Conservation (phyloP, 768 basidiomycete genomes). For the Coprinellus aureogranulatus region DNA sequence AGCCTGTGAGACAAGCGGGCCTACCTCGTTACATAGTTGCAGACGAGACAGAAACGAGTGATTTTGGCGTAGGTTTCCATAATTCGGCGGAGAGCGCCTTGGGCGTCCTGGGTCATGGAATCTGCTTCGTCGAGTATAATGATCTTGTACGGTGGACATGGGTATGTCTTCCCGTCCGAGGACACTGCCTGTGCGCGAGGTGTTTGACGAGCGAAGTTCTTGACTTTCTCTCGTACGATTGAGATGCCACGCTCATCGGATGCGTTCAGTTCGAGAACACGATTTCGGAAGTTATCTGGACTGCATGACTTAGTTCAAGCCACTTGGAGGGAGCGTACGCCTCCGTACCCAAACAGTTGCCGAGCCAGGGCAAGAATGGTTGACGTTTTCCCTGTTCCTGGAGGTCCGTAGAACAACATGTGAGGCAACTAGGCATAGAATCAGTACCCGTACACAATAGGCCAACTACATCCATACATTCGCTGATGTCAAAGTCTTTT, state of each 20-base stretch:
- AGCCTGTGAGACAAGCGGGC: not conserved
- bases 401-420: slow-evolving; percentile 99
- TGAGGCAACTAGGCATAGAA: slow-evolving; percentile 75
- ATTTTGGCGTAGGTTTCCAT: slow-evolving; percentile 99
- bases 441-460: not conserved
- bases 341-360: slow-evolving; percentile 86
- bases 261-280: slow-evolving; percentile 96
- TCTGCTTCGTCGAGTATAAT: slow-evolving; percentile 99
- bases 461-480: slow-evolving; percentile 59
- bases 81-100: slow-evolving; percentile 93
- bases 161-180: slow-evolving; percentile 83
- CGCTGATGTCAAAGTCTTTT: slow-evolving; percentile 85
- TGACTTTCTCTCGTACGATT: slow-evolving; percentile 98
- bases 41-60: slow-evolving; percentile 96
- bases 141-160: slow-evolving; percentile 97
- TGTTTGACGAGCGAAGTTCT: slow-evolving; percentile 92
- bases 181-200: slow-evolving; percentile 72
- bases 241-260: slow-evolving; percentile 97
- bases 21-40: slow-evolving; percentile 98
- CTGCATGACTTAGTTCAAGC: slow-evolving; percentile 36
- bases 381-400: slow-evolving; percentile 97
- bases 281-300: slow-evolving; percentile 88
- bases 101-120: slow-evolving; percentile 99
- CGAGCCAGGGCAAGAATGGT: slow-evolving; percentile 93
- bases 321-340: not conserved